A percentile compares a stretch with the other conserved stretches of the same genome.
phyloP scores from a whole-genome alignment of 2,329 filamentous ascomycete genomes.

The Diplodia sapinea region DNA sequence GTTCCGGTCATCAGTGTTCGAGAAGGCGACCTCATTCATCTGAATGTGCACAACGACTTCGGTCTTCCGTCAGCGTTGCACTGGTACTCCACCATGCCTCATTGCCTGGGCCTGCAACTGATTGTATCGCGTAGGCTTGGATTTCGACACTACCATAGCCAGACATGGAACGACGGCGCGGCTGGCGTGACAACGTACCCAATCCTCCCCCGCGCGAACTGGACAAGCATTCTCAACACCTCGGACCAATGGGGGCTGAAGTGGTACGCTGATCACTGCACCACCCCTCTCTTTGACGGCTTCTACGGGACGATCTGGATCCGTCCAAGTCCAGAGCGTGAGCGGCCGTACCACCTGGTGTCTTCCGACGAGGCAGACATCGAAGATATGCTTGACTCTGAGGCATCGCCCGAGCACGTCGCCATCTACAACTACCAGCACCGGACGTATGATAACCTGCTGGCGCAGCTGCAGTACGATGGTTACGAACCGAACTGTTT shows the following conservation, averaged over 20 bases:
- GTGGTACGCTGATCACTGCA: constrained; percentile 13
- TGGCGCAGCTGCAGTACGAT: constrained; percentile 3
- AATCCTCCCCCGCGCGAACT: constrained; percentile 1
- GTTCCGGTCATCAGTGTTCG: constrained; percentile 5
- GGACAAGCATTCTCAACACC: constrained; percentile 8
- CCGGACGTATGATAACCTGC: not conserved
- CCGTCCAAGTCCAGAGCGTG: constrained; percentile 2
- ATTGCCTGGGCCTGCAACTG: not conserved
- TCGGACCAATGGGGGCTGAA: not conserved
- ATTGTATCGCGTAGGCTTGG: not conserved
- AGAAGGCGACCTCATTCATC: constrained; percentile 12
- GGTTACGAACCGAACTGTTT: constrained; percentile 9
- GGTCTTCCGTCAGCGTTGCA: constrained; percentile 13
- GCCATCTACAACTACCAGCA: constrained; percentile 10
- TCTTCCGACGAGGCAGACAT: constrained; percentile 11
- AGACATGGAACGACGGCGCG: constrained; percentile 1
- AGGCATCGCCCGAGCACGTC: constrained; percentile 7
- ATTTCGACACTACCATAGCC: constrained; percentile 8
- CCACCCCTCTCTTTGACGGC: constrained; percentile 7
- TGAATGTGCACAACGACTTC: constrained; percentile 14
- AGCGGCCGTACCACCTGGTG: constrained; percentile 3
- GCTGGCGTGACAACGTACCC: constrained; percentile 8
- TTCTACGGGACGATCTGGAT: constrained; percentile 16
- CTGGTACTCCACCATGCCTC: not conserved
- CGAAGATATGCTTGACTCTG: constrained; percentile 9